Evolutionary conservation across 305 asterid species (phyloP), one percentile per base, ranked within the genome.

Genomic region (Rubia peregrina): DNA sequence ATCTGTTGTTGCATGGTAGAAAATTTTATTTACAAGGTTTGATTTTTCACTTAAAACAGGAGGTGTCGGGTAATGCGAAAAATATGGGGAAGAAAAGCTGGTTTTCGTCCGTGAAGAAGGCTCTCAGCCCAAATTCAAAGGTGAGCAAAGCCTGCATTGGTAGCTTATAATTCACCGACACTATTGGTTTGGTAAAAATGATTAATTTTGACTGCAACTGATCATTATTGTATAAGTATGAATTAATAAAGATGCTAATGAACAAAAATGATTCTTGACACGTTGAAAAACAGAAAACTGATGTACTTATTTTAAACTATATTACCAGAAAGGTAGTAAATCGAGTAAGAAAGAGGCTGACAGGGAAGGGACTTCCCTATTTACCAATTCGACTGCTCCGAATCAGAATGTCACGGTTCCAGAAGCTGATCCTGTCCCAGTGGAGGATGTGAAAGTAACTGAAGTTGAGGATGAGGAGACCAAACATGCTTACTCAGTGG

Each of bases 91-190:
- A 82, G 86, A 90, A 88, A 85, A 90, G 85, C 82, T 93, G 98
- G 98, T 82, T 93, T 74, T 88, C 95, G 71, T 88, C 97, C 3
- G 87, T 93, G 40, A 93, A 89, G 86, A 90, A 89, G 85, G 97
- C 84, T 77, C 82, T 93, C 69, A 89, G 90, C 79, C 92, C 96
- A 17, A 81, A 81, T 71, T 83, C 91, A 40, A 88, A 87, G 85
- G 84, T 55, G 65, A 60, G 85, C 84, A 79, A 80, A 69, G 75
- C 77, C 71, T 82, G 83, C 88, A 90, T 89, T 74, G 66, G 74
- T 60, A 61, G 26, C 61, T 68, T 57, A 43, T 65, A n/a, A 11
- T 53, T 53, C 59, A 53, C 59, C 4, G 59, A 53, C 59, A 53
- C 59, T 53, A n/a, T n/a, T 53, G 24, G 12, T 43, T 43, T 8